A percentile compares a stretch with the other conserved stretches of the same genome.
These are phyloP conservation scores for Nephelium lappaceum DNA, from an alignment of 345 rosid genomes.

Conservation along the genomic window DNA sequence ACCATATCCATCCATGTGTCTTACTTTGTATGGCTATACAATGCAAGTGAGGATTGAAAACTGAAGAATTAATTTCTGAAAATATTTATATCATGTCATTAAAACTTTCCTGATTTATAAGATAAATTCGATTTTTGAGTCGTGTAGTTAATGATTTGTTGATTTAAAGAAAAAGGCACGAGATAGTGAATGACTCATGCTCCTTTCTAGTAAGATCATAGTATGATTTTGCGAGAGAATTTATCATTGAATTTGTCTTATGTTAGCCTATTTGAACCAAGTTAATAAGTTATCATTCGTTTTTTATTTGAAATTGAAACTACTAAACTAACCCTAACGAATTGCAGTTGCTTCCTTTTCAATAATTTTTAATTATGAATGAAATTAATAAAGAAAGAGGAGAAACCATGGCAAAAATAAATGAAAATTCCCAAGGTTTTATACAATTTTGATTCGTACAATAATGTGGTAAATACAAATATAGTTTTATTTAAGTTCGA, in stretches of 20 bases:
- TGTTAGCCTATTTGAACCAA: background rate
- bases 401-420: background rate
- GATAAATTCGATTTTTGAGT: slow-evolving; percentile 8
- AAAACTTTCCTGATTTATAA: background rate
- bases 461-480: background rate
- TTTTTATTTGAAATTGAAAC: background rate
- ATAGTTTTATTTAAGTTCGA: no score
- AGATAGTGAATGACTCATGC: slow-evolving; percentile 14
- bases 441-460: background rate
- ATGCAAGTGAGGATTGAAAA: background rate
- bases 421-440: background rate
- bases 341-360: background rate
- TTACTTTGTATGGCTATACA: background rate
- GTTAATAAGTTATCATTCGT: background rate
- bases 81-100: background rate
- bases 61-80: background rate
- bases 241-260: slow-evolving; percentile 15
- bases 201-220: background rate
- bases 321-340: background rate
- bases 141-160: background rate
- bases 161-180: slow-evolving; percentile 5
- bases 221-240: background rate
- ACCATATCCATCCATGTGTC: slow-evolving; percentile 15
- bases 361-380: background rate
- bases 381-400: background rate